phyloP scores from a whole-genome alignment of 164 flowering plant genomes.

The Amborella trichopoda region DNA sequence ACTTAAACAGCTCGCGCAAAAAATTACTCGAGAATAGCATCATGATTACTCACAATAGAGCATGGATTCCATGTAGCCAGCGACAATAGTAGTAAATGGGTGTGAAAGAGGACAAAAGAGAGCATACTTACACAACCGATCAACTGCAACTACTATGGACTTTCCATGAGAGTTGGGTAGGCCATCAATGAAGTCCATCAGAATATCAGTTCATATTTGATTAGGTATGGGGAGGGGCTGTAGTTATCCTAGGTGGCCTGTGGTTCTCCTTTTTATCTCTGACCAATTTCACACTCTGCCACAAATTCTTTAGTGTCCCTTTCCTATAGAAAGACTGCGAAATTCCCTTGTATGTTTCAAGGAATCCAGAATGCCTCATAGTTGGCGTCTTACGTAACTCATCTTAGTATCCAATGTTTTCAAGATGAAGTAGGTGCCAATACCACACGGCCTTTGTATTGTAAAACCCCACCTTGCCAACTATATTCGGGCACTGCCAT shows the following conservation, averaged over 20 bases:
- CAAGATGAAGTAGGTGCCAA: too few species aligned
- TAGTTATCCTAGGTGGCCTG: neutral
- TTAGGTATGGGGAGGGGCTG: neutral
- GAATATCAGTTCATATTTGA: neutral
- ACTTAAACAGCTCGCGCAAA: neutral
- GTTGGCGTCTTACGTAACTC: too few species aligned
- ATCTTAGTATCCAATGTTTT: too few species aligned
- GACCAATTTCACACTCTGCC: neutral
- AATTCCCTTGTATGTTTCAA: neutral
- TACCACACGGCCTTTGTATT: too few species aligned
- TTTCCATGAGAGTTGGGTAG: neutral
- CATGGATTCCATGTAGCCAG: neutral
- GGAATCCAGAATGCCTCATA: neutral
- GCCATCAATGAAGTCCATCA: constrained; percentile 5
- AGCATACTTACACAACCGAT: neutral
- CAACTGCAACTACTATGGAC: neutral
- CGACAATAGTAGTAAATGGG: neutral
- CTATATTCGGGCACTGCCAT: too few species aligned
- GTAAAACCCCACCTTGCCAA: too few species aligned
- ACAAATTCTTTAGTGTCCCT: neutral
- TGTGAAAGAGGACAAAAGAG: neutral
- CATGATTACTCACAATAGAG: neutral
- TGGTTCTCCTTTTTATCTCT: neutral
- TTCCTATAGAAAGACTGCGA: neutral
- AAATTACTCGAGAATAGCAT: neutral